Percentiles rank a stretch among this genome's conserved stretches.
Conservation (phyloP, 1,139 yeast species). For the Hyphopichia khmerensis region DNA sequence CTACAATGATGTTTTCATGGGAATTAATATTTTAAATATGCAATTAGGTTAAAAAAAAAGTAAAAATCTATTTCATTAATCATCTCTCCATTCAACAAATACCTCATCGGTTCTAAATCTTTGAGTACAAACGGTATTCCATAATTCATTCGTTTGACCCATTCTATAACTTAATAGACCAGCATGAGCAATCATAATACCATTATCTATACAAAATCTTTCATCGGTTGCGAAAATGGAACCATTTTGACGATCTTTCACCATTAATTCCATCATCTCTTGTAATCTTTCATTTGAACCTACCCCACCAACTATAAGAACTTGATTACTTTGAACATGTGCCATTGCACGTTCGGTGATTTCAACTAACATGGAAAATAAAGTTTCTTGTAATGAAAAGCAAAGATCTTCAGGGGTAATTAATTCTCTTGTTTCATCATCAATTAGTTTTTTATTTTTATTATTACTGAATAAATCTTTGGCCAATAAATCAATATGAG, state of each 20-base stretch:
- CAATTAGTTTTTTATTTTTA: conserved; percentile 48
- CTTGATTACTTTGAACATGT: conserved; percentile 87
- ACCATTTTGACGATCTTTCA: conserved; percentile 77
- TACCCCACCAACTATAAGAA: conserved; percentile 95
- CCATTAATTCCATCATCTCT: conserved; percentile 96
- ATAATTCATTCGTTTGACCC: conserved; percentile 63
- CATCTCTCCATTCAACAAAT: conserved; percentile 82
- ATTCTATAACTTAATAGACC: conserved; percentile 85
- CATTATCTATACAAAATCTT: conserved; percentile 94
- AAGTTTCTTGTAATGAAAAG: conserved; percentile 86
- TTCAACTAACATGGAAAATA: conserved; percentile 95
- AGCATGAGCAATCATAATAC: conserved; percentile 99
- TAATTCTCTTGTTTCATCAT: conserved; percentile 52
- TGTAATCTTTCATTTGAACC: conserved; percentile 92
- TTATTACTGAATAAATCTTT: conserved; percentile 58
- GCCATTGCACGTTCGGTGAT: conserved; percentile 99
- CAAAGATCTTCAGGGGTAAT: conserved; percentile 87
- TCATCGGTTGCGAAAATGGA: conserved; percentile 92
- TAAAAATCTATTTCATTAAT: conserved; percentile 27
- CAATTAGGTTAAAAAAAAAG: not conserved
- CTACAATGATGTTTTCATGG: no score
- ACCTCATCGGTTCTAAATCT: conserved; percentile 94
- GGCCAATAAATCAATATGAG: conserved; percentile 78
- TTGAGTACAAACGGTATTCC: conserved; percentile 86
- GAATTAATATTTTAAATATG: not conserved